Conservation (phyloP, 257 asterid genomes). For the Lycium barbarum region DNA sequence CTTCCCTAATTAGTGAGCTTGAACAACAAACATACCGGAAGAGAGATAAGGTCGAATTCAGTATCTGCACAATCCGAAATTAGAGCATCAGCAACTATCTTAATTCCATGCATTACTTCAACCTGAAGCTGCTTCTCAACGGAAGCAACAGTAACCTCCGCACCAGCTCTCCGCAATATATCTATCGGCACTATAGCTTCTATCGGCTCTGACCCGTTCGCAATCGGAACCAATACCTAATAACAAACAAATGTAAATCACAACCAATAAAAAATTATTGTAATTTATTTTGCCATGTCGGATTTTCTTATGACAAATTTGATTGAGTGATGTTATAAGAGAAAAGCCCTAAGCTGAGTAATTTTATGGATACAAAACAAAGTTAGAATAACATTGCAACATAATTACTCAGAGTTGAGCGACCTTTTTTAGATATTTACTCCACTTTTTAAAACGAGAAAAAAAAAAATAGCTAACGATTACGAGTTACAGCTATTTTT, state of each 20-base stretch:
- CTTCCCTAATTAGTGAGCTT: background rate
- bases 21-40: constrained; percentile 59
- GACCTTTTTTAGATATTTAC: too few species aligned
- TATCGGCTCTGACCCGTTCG: constrained; percentile 93
- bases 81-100: constrained; percentile 85
- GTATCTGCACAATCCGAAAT: constrained; percentile 73
- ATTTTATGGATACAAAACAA: too few species aligned
- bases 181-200: constrained; percentile 91
- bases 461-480: background rate
- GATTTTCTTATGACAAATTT: too few species aligned
- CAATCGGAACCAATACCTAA: constrained; percentile 97
- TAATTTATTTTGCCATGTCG: too few species aligned
- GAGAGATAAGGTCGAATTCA: constrained; percentile 81
- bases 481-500: too few species aligned
- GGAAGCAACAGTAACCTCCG: constrained; percentile 94
- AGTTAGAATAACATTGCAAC: too few species aligned
- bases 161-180: constrained; percentile 90
- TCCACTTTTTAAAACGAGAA: background rate
- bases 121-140: constrained; percentile 77
- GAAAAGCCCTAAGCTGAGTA: too few species aligned
- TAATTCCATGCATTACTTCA: constrained; percentile 76
- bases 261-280: background rate
- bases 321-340: too few species aligned
- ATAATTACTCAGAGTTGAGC: too few species aligned
- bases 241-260: background rate